Base-by-base conservation (phyloP, 1,284 basidiomycete genomes). In the Moesziomyces sp. region DNA sequence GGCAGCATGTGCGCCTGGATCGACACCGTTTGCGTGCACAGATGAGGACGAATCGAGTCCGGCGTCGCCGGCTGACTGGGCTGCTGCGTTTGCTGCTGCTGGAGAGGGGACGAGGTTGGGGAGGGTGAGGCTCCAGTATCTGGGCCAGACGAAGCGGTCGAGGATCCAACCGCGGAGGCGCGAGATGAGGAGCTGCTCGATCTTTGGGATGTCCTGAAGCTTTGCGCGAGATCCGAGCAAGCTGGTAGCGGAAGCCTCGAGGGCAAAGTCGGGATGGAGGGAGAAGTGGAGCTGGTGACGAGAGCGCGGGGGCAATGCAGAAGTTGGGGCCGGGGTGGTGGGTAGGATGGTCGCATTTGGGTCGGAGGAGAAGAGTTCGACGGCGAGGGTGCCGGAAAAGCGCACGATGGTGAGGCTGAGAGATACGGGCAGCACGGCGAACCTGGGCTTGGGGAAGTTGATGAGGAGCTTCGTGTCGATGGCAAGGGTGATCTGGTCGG, bases 181-280 rank as follows among this genome's bases (percentile, higher is more conserved):
- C 5, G 86, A 85, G 3, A 87, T 75, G 53, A 89, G 85, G 30
- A 89, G 84, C 75, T 89, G 88, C 68, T 89, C 88, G 44, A 89
- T 86, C 77, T 89, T 89, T 11, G 88, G 88, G 2, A 88, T 86
- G 72, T 89, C 88, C 68, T 88, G 87, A 19, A 89, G 82, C 79
- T 88, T 88, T 6, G 88, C 88, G 52, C 88, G 78, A 19, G 86
- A 86, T 5, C 88, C 88, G 4, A 89, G 83, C 18, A 88, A 81
- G 49, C 86, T 87, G 4, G 86, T 86, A 0, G 87, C 87, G 40
- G 86, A 86, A 40, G 88, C 84, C 48, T 87, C 86, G 40, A 89
- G 85, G 19, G 86, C 85, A 70, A 89, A 89, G 78, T 89, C 88
- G 2, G 88, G 88, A 40, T 88, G 85, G 0, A 89, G 82, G 14